These are phyloP conservation scores for Macadamia integrifolia DNA, from an alignment of 164 flowering plant species.

Conservation along the genomic window DNA sequence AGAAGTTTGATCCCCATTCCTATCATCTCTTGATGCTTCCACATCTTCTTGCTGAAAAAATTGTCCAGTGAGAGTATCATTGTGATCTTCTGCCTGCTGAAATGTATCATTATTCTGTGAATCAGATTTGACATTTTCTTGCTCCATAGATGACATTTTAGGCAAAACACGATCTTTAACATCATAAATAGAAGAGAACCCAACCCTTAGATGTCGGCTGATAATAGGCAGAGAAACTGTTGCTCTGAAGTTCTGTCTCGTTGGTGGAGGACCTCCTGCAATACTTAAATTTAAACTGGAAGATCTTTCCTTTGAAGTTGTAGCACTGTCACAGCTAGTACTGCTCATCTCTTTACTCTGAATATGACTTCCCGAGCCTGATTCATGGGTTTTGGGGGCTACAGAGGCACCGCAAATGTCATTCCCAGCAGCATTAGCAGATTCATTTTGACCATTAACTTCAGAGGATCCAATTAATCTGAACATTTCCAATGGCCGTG, in stretches of 20 bases:
- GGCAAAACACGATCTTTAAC: constrained; percentile 15
- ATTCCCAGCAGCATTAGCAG: constrained; percentile 10
- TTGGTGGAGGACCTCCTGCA: constrained; percentile 95
- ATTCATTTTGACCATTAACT: constrained; percentile 23
- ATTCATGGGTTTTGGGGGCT: constrained; percentile 13
- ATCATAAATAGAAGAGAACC: constrained; percentile 34
- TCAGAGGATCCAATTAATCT: constrained; percentile 60
- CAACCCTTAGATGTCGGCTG: constrained; percentile 64
- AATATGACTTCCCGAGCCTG: constrained; percentile 15
- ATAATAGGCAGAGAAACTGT: constrained; percentile 72
- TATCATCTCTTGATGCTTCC: constrained; percentile 11
- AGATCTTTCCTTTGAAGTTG: constrained; percentile 15
- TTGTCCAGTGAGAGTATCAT: constrained; percentile 7
- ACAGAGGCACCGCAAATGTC: constrained; percentile 1
- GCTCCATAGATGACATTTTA: constrained; percentile 2
- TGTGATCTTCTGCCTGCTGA: constrained; percentile 15
- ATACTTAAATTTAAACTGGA: constrained; percentile 53
- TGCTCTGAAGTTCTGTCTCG: constrained; percentile 77
- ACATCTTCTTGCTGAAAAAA: constrained; percentile 15
- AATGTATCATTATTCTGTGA: constrained; percentile 1
- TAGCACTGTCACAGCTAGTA: constrained; percentile 13
- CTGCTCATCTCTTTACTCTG: constrained; percentile 11
- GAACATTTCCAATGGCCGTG: constrained; percentile 59
- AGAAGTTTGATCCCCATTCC: constrained; percentile 15
- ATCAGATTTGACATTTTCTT: constrained; percentile 12